Evolutionary conservation across 129 eudicot genomes (phyloP).

Genomic region (Flaveria sonorensis): DNA sequence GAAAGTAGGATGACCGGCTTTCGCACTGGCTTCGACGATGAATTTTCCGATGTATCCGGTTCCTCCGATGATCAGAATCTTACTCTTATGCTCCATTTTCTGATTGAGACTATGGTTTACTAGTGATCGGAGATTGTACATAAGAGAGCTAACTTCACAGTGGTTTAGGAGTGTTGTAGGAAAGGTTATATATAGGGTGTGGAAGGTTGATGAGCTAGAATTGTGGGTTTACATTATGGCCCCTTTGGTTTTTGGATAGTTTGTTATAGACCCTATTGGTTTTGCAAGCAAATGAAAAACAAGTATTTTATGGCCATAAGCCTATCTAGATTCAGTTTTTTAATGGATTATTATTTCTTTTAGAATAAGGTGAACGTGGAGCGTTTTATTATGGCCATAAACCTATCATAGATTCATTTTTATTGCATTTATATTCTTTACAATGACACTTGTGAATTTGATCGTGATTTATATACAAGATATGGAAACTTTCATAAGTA

Average conservation of each 20-base stretch:
- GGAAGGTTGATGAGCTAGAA: background rate
- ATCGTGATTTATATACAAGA: too few relatives aligned
- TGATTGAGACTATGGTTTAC: background rate
- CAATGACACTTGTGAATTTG: too few relatives aligned
- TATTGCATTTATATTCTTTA: too few relatives aligned
- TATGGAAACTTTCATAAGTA: too few relatives aligned
- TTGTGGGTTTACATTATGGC: too few relatives aligned
- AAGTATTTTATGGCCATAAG: too few relatives aligned
- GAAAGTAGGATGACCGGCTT: constrained; percentile 52
- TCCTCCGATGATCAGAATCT: constrained; percentile 51
- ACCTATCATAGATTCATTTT: too few relatives aligned
- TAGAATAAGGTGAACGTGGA: too few relatives aligned
- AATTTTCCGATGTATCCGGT: constrained; percentile 54
- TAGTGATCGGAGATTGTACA: constrained; percentile 8
- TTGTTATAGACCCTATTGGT: background rate
- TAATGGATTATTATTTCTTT: too few relatives aligned
- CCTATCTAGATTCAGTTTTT: too few relatives aligned
- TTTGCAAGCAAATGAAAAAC: background rate
- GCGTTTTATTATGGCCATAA: too few relatives aligned
- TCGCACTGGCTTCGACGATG: constrained; percentile 45
- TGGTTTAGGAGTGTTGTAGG: background rate
- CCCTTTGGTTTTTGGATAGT: too few relatives aligned
- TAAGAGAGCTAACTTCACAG: background rate
- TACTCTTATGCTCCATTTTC: constrained; percentile 45
- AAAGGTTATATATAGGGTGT: background rate